Conservation (phyloP, 352 stramenopile genomes). For the Phytophthora pisi region DNA sequence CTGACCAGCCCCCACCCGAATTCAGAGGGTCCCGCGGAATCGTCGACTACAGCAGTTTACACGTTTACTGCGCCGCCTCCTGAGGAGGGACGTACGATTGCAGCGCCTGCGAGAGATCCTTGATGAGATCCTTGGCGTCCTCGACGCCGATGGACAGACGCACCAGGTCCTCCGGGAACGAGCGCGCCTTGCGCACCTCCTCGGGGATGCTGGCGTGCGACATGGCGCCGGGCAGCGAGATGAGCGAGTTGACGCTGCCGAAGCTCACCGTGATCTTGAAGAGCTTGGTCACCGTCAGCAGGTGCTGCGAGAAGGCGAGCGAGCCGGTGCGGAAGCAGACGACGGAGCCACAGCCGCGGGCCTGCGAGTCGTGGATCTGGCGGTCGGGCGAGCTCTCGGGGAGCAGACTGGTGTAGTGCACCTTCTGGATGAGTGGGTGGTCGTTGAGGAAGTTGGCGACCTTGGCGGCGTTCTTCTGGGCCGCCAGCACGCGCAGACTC, state of each 20-base stretch:
- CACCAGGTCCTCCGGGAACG: conserved; percentile 95
- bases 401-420: conserved; percentile 93
- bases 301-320: conserved; percentile 87
- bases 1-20: conserved; percentile 33
- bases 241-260: conserved; percentile 92
- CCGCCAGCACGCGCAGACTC: conserved; percentile 81
- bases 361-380: conserved; percentile 88
- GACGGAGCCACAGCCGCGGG: conserved; percentile 85
- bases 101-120: conserved; percentile 92
- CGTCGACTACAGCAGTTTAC: conserved; percentile 7
- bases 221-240: conserved; percentile 93
- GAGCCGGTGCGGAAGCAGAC: conserved; percentile 91
- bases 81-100: conserved; percentile 68
- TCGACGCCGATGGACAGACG: conserved; percentile 96
- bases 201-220: conserved; percentile 95
- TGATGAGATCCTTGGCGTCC: conserved; percentile 93
- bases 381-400: conserved; percentile 65
- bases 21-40: conserved; percentile 38
- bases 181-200: conserved; percentile 89
- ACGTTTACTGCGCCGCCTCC: conserved; percentile 17
- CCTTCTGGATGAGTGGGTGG: conserved; percentile 82
- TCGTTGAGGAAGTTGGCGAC: conserved; percentile 90
- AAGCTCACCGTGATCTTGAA: conserved; percentile 96
- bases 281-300: conserved; percentile 92
- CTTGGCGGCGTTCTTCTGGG: conserved; percentile 88